Percentiles rank a stretch among this genome's conserved stretches.
phyloP scores from a whole-genome alignment of 768 basidiomycete genomes.

The Tremella yokohamensis region DNA sequence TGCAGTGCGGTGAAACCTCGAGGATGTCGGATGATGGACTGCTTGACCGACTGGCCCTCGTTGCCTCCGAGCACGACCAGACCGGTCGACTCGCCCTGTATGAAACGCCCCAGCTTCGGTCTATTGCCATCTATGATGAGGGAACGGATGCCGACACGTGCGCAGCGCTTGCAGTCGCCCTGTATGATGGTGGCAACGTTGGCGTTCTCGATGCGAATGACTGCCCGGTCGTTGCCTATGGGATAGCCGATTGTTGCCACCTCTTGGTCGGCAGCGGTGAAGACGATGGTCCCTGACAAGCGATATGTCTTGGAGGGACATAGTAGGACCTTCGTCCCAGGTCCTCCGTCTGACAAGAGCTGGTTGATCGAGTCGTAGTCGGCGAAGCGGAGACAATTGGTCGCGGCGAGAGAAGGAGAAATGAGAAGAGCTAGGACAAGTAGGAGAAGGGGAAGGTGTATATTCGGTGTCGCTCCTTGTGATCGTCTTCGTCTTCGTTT shows the following conservation, averaged over 20 bases:
- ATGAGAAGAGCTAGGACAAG: conserved; percentile 11
- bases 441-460: conserved; percentile 11
- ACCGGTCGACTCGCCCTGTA: conserved; percentile 18
- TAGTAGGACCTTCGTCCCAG: conserved; percentile 50
- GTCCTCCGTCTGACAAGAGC: conserved; percentile 50
- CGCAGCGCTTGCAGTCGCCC: conserved; percentile 52
- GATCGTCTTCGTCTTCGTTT: background rate
- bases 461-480: background rate
- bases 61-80: conserved; percentile 50
- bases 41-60: conserved; percentile 45
- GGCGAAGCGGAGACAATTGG: conserved; percentile 40
- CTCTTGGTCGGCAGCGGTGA: conserved; percentile 52
- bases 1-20: conserved; percentile 52
- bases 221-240: conserved; percentile 48
- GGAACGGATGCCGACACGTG: conserved; percentile 41
- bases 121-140: conserved; percentile 51
- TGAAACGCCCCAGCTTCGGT: conserved; percentile 45
- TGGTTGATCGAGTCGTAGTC: conserved; percentile 49
- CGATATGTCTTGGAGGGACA: conserved; percentile 44
- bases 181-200: conserved; percentile 46
- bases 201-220: conserved; percentile 44
- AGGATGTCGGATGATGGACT: conserved; percentile 45
- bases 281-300: conserved; percentile 49
- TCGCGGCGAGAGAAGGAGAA: conserved; percentile 1
- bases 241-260: conserved; percentile 54